Percentiles rank a stretch among this genome's conserved stretches.
phyloP scores from a whole-genome alignment of 2,329 filamentous ascomycete genomes.

The Aspergillus melleus region DNA sequence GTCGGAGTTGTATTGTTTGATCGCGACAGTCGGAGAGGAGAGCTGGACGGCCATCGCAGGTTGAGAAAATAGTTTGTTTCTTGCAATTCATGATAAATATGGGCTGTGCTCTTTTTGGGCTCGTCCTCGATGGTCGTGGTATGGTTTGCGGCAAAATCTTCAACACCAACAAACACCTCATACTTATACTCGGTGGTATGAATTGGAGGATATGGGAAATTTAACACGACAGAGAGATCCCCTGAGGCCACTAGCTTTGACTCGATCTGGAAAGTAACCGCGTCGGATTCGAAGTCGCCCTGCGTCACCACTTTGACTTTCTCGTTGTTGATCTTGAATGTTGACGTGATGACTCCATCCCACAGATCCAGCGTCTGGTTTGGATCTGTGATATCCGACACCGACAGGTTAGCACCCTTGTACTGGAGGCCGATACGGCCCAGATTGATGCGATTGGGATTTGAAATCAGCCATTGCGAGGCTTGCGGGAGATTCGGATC shows the following conservation, averaged over 20 bases:
- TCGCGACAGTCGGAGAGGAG: neutral
- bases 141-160: slow-evolving; percentile 14
- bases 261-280: slow-evolving; percentile 6
- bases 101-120: neutral
- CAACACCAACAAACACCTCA: slow-evolving; percentile 14
- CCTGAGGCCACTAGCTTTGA: slow-evolving; percentile 1
- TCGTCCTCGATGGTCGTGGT: neutral
- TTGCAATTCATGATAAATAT: slow-evolving; percentile 13
- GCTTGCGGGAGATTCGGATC: slow-evolving; percentile 12
- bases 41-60: slow-evolving; percentile 8
- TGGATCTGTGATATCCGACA: slow-evolving; percentile 3
- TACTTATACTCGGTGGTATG: slow-evolving; percentile 17
- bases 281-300: slow-evolving; percentile 13
- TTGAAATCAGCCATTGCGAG: slow-evolving; percentile 17
- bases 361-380: slow-evolving; percentile 14
- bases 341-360: slow-evolving; percentile 14
- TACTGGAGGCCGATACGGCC: slow-evolving; percentile 14
- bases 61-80: slow-evolving; percentile 12
- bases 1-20: neutral
- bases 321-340: slow-evolving; percentile 6
- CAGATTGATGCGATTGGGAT: slow-evolving; percentile 18
- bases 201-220: slow-evolving; percentile 16
- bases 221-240: slow-evolving; percentile 11
- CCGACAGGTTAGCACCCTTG: neutral
- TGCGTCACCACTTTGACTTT: slow-evolving; percentile 11